Evolutionary conservation across 345 rosid species (phyloP).

Genomic region (Syzygium jambos): DNA sequence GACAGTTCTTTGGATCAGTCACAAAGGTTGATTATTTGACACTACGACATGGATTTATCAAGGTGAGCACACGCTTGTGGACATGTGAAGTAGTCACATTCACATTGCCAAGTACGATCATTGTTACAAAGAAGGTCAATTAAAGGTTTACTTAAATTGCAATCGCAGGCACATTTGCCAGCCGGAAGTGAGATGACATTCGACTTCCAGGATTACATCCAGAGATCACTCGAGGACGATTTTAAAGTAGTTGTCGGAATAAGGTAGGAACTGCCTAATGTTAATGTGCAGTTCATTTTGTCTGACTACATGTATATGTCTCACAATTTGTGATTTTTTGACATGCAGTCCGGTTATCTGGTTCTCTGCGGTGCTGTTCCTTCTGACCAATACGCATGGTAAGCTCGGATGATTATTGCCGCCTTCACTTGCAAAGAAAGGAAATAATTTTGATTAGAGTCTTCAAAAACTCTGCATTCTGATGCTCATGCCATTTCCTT

Average conservation of each 20-base stretch:
- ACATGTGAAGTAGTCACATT: not conserved
- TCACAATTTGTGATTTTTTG: not conserved
- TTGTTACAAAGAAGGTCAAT: not conserved
- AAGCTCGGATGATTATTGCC: constrained; percentile 2
- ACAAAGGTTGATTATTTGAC: constrained; percentile 86
- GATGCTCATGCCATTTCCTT: not conserved
- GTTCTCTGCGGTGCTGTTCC: constrained; percentile 58
- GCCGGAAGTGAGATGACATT: constrained; percentile 66
- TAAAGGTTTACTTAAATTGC: not conserved
- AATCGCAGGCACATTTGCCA: constrained; percentile 84
- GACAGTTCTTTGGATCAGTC: constrained; percentile 89
- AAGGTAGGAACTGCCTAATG: constrained; percentile 23
- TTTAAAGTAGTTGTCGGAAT: constrained; percentile 88
- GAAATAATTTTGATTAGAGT: not conserved
- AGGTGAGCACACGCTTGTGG: constrained; percentile 21
- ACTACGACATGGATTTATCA: constrained; percentile 88
- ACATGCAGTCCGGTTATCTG: constrained; percentile 72
- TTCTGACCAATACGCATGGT: constrained; percentile 83
- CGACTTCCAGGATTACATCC: constrained; percentile 77
- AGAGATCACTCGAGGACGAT: constrained; percentile 84
- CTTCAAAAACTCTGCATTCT: not conserved
- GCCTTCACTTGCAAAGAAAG: not conserved
- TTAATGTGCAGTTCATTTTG: not conserved
- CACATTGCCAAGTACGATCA: not conserved
- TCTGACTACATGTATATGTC: not conserved